Evolutionary conservation across 352 stramenopile genomes (phyloP), one percentile per base, ranked within the genome.

Genomic region (Globisporangium lucens): DNA sequence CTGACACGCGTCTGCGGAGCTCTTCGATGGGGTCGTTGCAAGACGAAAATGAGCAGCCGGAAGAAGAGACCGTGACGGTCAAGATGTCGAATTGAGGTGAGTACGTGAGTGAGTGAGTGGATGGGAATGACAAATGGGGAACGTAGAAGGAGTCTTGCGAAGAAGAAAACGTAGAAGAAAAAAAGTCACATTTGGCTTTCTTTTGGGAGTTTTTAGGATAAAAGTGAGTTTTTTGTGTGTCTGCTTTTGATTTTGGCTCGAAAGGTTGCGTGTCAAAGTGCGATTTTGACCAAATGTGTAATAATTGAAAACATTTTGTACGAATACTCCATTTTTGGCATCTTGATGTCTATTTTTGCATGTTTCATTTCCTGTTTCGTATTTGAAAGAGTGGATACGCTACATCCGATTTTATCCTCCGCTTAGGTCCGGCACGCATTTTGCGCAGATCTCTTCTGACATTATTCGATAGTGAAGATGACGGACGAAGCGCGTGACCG

Each of bases 1-100:
- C 52, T 4, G 74, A 79, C 13, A 66, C 24, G 38, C 70, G 73
- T 22, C 60, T 85, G 41, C 62, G 69, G 12, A 80, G 70, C 15
- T 75, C 74, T 4, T 85, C 78, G 2, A 72, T 87, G 22, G 73
- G 75, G 2, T 82, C 76, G 7, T 61, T 87, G 59, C 75, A 83
- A 41, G 77, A 79, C 33, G 24, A 76, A 55, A 27, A 29, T 30
- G 61, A 68, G 24, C 38, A 47, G 59, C 55, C 27, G 36, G 38
- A 65, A 35, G 56, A 56, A 15, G 55, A 43, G 29, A 30, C 13
- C 29, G 10, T 10, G 60, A 10, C 6, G 30, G 35, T 20, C 3
- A 46, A 65, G 33, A 46, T 65, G 9, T 49, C 60, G 59, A 57
- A 29, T 57, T 65, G 59, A 65, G 17, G 20, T n/a, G 46, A 33